phyloP scores from a whole-genome alignment of 2,329 filamentous ascomycete genomes.

The Paecilomyces fulvus region DNA sequence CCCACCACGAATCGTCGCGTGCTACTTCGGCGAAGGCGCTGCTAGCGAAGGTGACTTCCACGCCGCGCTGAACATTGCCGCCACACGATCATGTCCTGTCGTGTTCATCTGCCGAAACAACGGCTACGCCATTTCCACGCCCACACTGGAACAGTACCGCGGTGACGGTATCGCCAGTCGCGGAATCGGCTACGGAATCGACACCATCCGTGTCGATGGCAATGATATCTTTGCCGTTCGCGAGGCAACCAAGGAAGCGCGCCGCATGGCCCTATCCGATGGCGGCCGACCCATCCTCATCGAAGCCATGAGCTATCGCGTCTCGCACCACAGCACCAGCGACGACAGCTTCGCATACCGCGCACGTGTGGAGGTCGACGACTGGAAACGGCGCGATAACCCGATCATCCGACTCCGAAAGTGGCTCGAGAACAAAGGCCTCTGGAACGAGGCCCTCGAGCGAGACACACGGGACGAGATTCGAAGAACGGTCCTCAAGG shows the following conservation, averaged over 20 bases:
- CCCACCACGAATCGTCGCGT: conserved; percentile 62
- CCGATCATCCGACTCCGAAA: conserved; percentile 78
- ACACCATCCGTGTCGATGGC: conserved; percentile 86
- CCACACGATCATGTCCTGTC: conserved; percentile 77
- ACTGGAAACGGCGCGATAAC: conserved; percentile 87
- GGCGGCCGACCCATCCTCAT: conserved; percentile 79
- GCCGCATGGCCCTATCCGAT: conserved; percentile 67
- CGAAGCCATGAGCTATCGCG: conserved; percentile 97
- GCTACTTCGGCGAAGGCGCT: conserved; percentile 86
- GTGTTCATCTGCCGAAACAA: conserved; percentile 92
- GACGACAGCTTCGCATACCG: conserved; percentile 97
- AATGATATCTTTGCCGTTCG: conserved; percentile 88
- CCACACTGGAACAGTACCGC: conserved; percentile 82
- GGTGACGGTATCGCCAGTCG: conserved; percentile 85
- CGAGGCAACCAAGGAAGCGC: conserved; percentile 68
- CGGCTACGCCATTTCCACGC: conserved; percentile 83
- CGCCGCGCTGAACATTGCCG: conserved; percentile 81
- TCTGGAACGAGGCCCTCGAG: conserved; percentile 82
- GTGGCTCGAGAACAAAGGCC: conserved; percentile 74
- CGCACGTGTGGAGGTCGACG: conserved; percentile 83
- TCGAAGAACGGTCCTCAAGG: conserved; percentile 68
- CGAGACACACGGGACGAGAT: conserved; percentile 58
- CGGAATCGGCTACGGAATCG: conserved; percentile 86
- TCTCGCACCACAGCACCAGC: conserved; percentile 91
- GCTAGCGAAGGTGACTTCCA: conserved; percentile 91